These are phyloP conservation scores for Colletotrichum higginsianum DNA, from an alignment of 2,329 filamentous ascomycete species.

Conservation along the genomic window DNA sequence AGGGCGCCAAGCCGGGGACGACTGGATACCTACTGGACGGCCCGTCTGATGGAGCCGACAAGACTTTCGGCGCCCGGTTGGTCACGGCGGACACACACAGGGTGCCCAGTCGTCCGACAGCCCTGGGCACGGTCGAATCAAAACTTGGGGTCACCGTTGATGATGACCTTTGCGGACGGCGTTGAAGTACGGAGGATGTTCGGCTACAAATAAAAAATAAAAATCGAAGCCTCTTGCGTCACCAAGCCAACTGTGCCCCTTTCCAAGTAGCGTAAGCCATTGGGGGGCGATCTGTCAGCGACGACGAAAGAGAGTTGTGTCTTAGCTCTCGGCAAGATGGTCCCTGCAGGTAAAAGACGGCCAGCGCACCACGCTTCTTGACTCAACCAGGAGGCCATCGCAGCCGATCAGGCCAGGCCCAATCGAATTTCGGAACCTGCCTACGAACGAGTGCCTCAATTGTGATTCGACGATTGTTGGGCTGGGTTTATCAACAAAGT, in stretches of 20 bases:
- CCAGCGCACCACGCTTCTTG: background rate
- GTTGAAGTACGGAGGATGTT: background rate
- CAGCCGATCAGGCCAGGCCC: conserved; percentile 1
- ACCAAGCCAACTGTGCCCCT: background rate
- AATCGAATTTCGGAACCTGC: conserved; percentile 16
- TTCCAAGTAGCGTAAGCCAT: background rate
- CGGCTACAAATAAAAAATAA: background rate
- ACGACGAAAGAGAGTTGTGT: conserved; percentile 18
- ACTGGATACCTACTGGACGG: background rate
- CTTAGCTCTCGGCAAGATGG: background rate
- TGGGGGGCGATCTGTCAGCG: background rate
- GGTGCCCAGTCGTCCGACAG: background rate
- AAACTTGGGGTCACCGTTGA: background rate
- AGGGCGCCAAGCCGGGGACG: background rate
- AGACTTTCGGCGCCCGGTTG: background rate
- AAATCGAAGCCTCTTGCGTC: background rate
- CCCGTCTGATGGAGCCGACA: background rate
- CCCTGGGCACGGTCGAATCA: background rate
- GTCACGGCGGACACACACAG: background rate
- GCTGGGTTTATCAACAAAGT: background rate
- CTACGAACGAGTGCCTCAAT: conserved; percentile 5
- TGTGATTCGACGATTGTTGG: background rate
- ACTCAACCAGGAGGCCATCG: conserved; percentile 13
- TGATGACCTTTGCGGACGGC: background rate
- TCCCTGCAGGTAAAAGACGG: conserved; percentile 23